Conservation (phyloP, 257 asterid species). For the Solanum dulcamara region DNA sequence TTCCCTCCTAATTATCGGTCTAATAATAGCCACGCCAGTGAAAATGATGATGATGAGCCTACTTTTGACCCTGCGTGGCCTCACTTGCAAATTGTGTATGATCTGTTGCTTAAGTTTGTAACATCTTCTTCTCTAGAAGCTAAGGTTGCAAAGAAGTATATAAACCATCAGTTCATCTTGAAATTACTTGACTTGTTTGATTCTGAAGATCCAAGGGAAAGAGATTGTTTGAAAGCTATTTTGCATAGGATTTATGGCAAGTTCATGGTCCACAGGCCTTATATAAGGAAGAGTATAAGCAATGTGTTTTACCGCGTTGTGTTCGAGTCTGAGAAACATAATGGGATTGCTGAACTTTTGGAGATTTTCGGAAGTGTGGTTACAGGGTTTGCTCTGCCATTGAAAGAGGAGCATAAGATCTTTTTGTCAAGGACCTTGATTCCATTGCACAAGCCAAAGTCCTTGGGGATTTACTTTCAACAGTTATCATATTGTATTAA, state of each 20-base stretch:
- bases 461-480: constrained; percentile 64
- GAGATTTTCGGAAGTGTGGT: constrained; percentile 91
- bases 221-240: constrained; percentile 68
- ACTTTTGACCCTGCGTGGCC: constrained; percentile 79
- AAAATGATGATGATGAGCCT: constrained; percentile 64
- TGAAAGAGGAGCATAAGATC: constrained; percentile 80
- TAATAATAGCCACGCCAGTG: constrained; percentile 11
- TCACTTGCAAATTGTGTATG: constrained; percentile 70
- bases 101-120: constrained; percentile 58
- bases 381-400: constrained; percentile 76
- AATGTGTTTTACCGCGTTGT: constrained; percentile 56
- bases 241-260: constrained; percentile 81
- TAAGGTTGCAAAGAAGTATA: constrained; percentile 60
- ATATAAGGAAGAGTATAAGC: constrained; percentile 60
- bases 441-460: constrained; percentile 79
- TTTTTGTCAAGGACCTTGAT: constrained; percentile 56
- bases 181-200: constrained; percentile 63
- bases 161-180: constrained; percentile 49
- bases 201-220: constrained; percentile 86
- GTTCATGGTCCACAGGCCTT: constrained; percentile 71
- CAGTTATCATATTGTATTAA: constrained; percentile 66
- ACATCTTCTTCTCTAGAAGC: constrained; percentile 57
- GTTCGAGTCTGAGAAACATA: constrained; percentile 66
- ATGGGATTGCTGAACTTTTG: constrained; percentile 71
- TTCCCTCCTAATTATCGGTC: constrained; percentile 55